Base-by-base conservation (phyloP, 1,284 basidiomycete species). In the Marasmius fiardii region DNA sequence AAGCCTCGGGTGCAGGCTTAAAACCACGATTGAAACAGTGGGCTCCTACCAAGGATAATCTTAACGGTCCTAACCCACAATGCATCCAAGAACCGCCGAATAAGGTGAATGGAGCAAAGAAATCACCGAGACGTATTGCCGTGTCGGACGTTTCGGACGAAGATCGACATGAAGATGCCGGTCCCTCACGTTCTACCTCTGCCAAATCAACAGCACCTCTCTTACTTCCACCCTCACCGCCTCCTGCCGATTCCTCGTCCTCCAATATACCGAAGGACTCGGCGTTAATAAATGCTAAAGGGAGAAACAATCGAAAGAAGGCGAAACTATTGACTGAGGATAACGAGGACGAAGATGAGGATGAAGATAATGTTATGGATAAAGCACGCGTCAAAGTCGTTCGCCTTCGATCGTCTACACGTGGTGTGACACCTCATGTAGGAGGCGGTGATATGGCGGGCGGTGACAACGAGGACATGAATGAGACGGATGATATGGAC, bases 161-260 rank as follows among this genome's bases (percentile, higher is more conserved):
- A 21, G 58, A 56, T 43, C 28, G 18, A 3, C n/a, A 31, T 24
- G 43, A 44, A 20, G 52, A 47, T 2, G 35, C 5, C 12, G 5
- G 2, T 48, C 64, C 65, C 8, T 16, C 37, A 10, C 28, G n/a
- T 44, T 24, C 23, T 16, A 48, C 37, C 1, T 8, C 28, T 33
- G 39, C 35, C 1, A 49, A 21, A 21, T 39, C 57, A 18, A 50
- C 6, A 24, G 2, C 34, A 6, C 59, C 64, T 39, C 72, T 83
- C 48, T 61, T 84, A 31, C 28, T 31, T 49, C 85, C 86, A 11
- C 86, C 87, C 11, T 87, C 86, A n/a, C 86, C 86, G 16, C 82
- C 83, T 24, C 76, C 77, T 47, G 65, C 69, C 51, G 69, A 65
- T 39, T 52, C 66, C 51, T 55, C 57, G 11, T 58, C 65, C 56